Evolutionary conservation across 2,329 filamentous ascomycete species (phyloP).

Genomic region (Fusarium succisae): DNA sequence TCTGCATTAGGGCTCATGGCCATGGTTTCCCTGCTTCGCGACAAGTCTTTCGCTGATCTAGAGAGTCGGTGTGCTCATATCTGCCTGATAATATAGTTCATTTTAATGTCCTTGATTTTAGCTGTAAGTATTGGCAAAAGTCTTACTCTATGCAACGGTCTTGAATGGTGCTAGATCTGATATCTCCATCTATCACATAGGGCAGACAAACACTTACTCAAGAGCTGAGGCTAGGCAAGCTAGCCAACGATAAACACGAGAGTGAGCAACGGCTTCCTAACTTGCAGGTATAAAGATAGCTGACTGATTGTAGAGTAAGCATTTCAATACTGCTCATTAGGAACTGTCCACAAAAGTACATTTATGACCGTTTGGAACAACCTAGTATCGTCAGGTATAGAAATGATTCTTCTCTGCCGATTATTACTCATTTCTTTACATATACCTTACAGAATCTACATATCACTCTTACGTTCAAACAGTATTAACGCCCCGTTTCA

Average conservation of each 20-base stretch:
- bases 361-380: too few relatives aligned
- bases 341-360: fast-evolving
- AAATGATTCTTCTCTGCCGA: not conserved
- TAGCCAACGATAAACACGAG: too few relatives aligned
- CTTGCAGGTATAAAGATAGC: not conserved
- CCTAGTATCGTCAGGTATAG: too few relatives aligned
- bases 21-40: not conserved
- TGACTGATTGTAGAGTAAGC: not conserved
- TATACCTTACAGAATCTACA: too few relatives aligned
- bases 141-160: not conserved
- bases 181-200: not conserved
- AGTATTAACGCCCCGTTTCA: not conserved
- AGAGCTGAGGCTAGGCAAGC: not conserved
- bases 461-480: not conserved
- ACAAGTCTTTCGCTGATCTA: not conserved
- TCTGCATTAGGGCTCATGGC: too few relatives aligned
- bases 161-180: not conserved
- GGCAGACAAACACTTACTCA: too few relatives aligned
- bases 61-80: not conserved
- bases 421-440: not conserved
- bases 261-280: not conserved
- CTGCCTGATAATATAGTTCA: not conserved
- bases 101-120: not conserved
- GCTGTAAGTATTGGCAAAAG: fast-evolving
- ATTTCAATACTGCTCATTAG: not conserved